A percentile compares a stretch with the other conserved stretches of the same genome.
These are phyloP conservation scores for Backusella circina DNA, from an alignment of 192 early-diverging fungal species.

Conservation along the genomic window DNA sequence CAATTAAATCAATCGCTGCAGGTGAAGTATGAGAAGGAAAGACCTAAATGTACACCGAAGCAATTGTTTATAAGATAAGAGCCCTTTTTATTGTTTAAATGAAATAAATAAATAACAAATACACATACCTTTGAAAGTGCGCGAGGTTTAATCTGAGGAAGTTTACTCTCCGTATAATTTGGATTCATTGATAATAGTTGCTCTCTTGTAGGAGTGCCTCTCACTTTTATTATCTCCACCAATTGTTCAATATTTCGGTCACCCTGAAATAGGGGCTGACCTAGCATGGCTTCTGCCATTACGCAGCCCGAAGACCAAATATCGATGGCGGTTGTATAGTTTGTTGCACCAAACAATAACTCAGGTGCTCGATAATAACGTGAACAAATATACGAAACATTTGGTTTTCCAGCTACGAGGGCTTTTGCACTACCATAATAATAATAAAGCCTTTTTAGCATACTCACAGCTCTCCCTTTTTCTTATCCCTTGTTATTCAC, in stretches of 20 bases:
- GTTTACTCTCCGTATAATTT: conserved; percentile 96
- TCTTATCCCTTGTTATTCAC: background rate
- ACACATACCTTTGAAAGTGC: conserved; percentile 71
- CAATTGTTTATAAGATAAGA: background rate
- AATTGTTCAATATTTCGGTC: conserved; percentile 98
- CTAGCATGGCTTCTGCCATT: conserved; percentile 94
- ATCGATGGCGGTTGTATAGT: conserved; percentile 88
- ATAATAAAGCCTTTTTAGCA: conserved; percentile 27
- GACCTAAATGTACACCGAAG: conserved; percentile 42
- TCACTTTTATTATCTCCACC: conserved; percentile 98
- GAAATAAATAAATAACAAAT: background rate
- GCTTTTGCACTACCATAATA: conserved; percentile 79
- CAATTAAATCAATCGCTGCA: conserved; percentile 85
- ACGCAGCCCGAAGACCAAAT: conserved; percentile 97
- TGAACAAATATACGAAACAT: conserved; percentile 98
- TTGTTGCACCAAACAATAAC: conserved; percentile 93
- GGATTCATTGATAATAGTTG: conserved; percentile 97
- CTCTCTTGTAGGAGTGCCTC: conserved; percentile 95
- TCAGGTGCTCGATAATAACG: conserved; percentile 97
- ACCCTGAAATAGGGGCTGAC: conserved; percentile 93
- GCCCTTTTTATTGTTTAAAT: background rate
- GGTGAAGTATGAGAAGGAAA: conserved; percentile 81
- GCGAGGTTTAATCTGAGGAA: conserved; percentile 95
- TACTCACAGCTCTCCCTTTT: background rate
- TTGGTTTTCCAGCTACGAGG: conserved; percentile 92